Base-by-base conservation (phyloP, 1,284 basidiomycete genomes). In the Naganishia cerealis region DNA sequence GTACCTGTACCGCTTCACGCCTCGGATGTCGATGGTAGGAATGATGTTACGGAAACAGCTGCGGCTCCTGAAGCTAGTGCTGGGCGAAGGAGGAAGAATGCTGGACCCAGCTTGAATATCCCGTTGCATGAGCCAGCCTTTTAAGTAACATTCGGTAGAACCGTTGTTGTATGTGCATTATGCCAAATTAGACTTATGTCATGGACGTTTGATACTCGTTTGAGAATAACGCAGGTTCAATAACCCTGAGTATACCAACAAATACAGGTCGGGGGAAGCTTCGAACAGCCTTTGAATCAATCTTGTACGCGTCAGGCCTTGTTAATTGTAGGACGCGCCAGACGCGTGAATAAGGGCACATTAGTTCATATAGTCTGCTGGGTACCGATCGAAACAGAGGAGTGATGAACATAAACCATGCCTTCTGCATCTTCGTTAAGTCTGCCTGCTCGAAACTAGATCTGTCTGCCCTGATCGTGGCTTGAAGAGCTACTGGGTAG, bases 11-110 rank as follows among this genome's bases (percentile, higher is more conserved):
- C 38, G 3, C 38, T 39, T 26, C 38, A 43, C 33, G 52, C 46
- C 5, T 57, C 48, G 12, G 38, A 46, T 21, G 18, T 26, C 15
- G 46, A 63, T 54, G 57, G 43, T 3, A 36, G 57, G 33, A 46
- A 40, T 10, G 57, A 43, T 2, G 63, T 3, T 13, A 65, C 53
- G n/a, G 42, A 53, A 29, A 38, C 56, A 26, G 46, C 48, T 16
- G 16, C 52, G n/a, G 50, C 39, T 7, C 48, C 65, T 3, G 56
- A 58, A 50, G 65, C 39, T n/a, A 67, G 65, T 52, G 56, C 65
- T 50, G 38, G 56, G 26, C 33, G 50, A 40, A 57, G 48, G 46
- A 57, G 54, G 36, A 50, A 29, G n/a, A 21, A 40, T 3, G 55
- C 55, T 40, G 36, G 55, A 18, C n/a, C 55, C 16, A 40, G 21